Base-by-base conservation (phyloP, 257 asterid genomes). In the Solanum dulcamara region DNA sequence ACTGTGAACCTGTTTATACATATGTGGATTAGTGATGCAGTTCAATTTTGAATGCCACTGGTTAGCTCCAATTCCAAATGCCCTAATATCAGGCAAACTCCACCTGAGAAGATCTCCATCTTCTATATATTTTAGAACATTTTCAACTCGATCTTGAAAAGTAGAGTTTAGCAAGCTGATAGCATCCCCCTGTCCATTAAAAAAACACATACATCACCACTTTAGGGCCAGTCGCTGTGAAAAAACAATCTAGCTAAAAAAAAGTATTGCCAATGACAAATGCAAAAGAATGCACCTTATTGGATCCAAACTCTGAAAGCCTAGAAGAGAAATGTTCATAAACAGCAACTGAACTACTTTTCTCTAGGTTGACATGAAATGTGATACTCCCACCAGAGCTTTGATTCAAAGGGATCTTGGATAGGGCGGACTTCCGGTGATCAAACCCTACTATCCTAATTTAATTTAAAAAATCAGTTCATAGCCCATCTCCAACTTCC, bases 281-380 rank as follows among this genome's bases (percentile, higher is more conserved):
- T 6, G 0, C 83, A 46, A 68, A 4, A 68, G 59, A 84, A 28
- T 66, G 86, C 68, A 64, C 86, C 80, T 67, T 75, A 91, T 93
- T 91, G 86, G 84, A 85, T 57, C 79, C 85, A 74, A 42, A 74
- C 84, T 91, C 90, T 32, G 85, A 87, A 75, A 93, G 90, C 84
- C 91, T 90, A 68, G 94, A 89, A 28, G 95, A 92, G 91, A 96
- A 96, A 91, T 96, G 93, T 84, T 93, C 94, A 83, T 94, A 95
- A 75, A 89, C 96, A 90, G 97, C 90, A 86, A 88, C 84, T 75
- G 95, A 91, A 91, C 98, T 93, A 81, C 94, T 90, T 93, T 91
- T 93, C 88, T 93, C 97, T 74, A 88, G 83, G 85, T 92, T 89
- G 85, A 96, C 90, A 88, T 91, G 90, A 82, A 94, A 89, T 15